phyloP scores from a whole-genome alignment of 352 stramenopile genomes.

The Globisporangium acanthophoron region DNA sequence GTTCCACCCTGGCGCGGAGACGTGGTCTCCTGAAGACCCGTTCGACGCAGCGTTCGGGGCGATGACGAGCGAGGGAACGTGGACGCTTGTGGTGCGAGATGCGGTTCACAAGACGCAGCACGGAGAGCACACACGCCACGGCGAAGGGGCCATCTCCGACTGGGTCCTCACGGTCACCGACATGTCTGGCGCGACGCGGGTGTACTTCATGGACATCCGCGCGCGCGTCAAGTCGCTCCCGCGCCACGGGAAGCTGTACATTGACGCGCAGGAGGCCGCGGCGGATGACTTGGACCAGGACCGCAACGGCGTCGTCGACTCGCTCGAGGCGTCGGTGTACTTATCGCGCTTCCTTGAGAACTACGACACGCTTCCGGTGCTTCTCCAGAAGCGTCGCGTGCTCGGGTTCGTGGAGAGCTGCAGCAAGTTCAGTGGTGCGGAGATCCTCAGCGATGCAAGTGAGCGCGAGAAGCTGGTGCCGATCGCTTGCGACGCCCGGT shows the following conservation, averaged over 20 bases:
- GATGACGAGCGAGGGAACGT: slow-evolving; percentile 44
- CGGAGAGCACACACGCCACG: slow-evolving; percentile 15
- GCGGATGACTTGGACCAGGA: slow-evolving; percentile 62
- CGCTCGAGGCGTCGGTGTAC: slow-evolving; percentile 46
- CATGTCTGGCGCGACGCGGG: slow-evolving; percentile 34
- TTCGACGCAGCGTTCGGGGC: slow-evolving; percentile 43
- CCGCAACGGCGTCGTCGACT: slow-evolving; percentile 47
- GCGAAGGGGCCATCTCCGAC: slow-evolving; percentile 58
- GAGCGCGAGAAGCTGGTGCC: slow-evolving; percentile 48
- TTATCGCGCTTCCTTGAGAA: slow-evolving; percentile 41
- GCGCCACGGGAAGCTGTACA: slow-evolving; percentile 61
- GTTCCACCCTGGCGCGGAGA: slow-evolving; percentile 36
- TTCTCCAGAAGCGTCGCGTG: slow-evolving; percentile 35
- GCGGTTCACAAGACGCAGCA: slow-evolving; percentile 10
- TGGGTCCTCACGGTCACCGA: slow-evolving; percentile 69
- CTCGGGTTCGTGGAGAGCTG: slow-evolving; percentile 47
- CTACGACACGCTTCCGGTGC: slow-evolving; percentile 34
- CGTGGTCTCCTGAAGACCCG: slow-evolving; percentile 63
- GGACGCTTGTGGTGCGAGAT: slow-evolving; percentile 57
- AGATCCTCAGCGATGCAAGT: slow-evolving; percentile 42
- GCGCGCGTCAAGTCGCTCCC: slow-evolving; percentile 58
- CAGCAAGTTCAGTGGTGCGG: slow-evolving; percentile 32
- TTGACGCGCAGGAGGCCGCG: slow-evolving; percentile 46
- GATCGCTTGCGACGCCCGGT: slow-evolving; percentile 46
- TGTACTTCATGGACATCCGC: slow-evolving; percentile 68